These are phyloP conservation scores for Aspergillus awamori DNA, from an alignment of 2,329 filamentous ascomycete species.

Conservation along the genomic window DNA sequence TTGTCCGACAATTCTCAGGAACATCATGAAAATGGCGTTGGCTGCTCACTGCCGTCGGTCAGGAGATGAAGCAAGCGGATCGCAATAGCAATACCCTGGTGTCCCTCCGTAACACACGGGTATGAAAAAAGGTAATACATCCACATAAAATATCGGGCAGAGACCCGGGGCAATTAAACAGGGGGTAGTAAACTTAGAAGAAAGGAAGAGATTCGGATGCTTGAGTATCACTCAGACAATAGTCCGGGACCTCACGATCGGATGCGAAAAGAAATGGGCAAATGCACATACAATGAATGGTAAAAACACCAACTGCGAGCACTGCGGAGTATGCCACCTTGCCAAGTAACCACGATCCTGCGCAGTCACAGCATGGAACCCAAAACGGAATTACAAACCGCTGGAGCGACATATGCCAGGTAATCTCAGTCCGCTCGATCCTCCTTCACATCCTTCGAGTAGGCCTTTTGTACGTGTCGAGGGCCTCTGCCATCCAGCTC, in stretches of 20 bases:
- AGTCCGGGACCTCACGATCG: background rate
- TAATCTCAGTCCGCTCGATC: constrained; percentile 36
- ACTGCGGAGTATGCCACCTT: constrained; percentile 24
- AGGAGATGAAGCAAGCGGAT: background rate
- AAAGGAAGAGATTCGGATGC: background rate
- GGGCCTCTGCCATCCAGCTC: constrained; percentile 69
- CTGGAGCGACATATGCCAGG: background rate
- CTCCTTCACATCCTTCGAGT: constrained; percentile 47
- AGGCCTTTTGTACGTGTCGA: constrained; percentile 48
- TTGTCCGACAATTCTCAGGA: background rate
- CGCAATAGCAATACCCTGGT: background rate
- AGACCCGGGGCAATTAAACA: background rate
- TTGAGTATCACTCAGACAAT: background rate
- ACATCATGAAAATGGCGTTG: background rate
- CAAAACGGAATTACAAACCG: background rate
- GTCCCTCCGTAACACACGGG: background rate
- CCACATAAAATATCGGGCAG: background rate
- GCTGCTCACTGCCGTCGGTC: background rate
- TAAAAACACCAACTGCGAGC: constrained; percentile 14
- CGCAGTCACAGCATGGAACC: constrained; percentile 17
- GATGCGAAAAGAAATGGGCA: background rate
- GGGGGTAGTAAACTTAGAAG: background rate
- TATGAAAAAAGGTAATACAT: background rate
- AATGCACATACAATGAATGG: constrained; percentile 12
- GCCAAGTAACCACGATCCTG: constrained; percentile 31